phyloP scores from a whole-genome alignment of 768 basidiomycete species.

The Russula olivacea region DNA sequence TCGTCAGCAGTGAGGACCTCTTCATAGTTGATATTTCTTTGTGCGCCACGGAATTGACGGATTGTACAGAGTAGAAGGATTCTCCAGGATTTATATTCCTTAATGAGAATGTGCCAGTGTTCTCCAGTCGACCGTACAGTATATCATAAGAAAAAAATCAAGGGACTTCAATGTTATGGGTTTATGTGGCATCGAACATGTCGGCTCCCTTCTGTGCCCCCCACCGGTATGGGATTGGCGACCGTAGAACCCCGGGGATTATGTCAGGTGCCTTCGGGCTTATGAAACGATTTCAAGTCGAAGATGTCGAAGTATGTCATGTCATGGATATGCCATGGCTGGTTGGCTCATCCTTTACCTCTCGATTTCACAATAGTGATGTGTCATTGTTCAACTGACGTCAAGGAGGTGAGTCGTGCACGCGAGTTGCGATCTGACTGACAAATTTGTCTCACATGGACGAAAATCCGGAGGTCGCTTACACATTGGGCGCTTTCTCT shows the following conservation, averaged over 20 bases:
- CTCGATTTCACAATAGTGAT: background rate
- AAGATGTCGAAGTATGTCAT: background rate
- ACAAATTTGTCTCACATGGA: no score
- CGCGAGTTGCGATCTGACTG: no score
- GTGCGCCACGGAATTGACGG: background rate
- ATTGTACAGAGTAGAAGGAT: constrained; percentile 42
- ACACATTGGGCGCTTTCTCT: no score
- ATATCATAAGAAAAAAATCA: background rate
- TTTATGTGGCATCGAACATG: background rate
- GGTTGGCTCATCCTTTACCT: background rate
- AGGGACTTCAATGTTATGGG: background rate
- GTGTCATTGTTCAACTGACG: background rate
- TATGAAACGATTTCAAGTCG: background rate
- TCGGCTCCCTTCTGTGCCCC: background rate
- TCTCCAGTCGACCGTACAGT: background rate
- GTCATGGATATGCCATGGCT: no score
- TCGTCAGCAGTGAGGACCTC: no score
- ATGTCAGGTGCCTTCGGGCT: background rate
- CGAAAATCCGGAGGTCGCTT: no score
- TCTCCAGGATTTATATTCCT: constrained; percentile 58
- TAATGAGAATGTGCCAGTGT: constrained; percentile 27
- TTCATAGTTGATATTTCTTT: background rate
- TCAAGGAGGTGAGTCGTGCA: no score
- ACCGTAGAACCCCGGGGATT: background rate
- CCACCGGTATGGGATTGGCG: background rate